Evolutionary conservation across 768 basidiomycete genomes (phyloP), one percentile per base, ranked within the genome.

Genomic region (Boletus coccyginus): DNA sequence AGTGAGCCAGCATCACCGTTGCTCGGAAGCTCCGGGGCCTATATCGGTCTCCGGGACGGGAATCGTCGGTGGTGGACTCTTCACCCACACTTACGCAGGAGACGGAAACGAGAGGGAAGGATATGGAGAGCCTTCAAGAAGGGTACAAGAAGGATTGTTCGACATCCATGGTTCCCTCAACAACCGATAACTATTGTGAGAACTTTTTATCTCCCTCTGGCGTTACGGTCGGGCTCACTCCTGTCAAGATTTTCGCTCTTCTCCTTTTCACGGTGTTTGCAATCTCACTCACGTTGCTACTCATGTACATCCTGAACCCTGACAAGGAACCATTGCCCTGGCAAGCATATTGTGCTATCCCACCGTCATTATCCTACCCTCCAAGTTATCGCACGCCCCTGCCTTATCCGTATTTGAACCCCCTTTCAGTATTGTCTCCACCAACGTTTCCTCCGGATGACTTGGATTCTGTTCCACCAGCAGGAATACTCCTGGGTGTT

Each of bases 241-340:
- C n/a, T 11, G 47, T 35, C 35, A 55, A 88, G 87, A 74, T 89
- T 60, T 78, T 90, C 55, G 78, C 87, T 31, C 77, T 92, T 63
- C 78, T 94, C 58, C 76, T 94, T 52, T 81, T 96, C 65, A 86
- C 87, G 50, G 76, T 86, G 59, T 87, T 97, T 69, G 90, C 90
- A 51, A 85, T 92, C 57, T 85, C 85, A 57, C 78, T 95, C 64
- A 95, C 94, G 32, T 83, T 94, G 57, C 77, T 92, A 53, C 80
- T 98, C 73, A 94, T 94, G 67, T 90, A 97, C 73, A 81, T 95
- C 58, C 81, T 98, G 67, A 95, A 97, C 70, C 95, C 94, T 55
- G 96, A 98, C 80, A 98, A 97, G 72, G 87, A 90, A 50, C 89
- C 94, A 21, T 76, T 97, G 8, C 94, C 94, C 45, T 98, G 94